Percentiles rank a stretch among this genome's conserved stretches.
Conservation (phyloP, 176 grass and related monocot species). For the Lolium rigidum region DNA sequence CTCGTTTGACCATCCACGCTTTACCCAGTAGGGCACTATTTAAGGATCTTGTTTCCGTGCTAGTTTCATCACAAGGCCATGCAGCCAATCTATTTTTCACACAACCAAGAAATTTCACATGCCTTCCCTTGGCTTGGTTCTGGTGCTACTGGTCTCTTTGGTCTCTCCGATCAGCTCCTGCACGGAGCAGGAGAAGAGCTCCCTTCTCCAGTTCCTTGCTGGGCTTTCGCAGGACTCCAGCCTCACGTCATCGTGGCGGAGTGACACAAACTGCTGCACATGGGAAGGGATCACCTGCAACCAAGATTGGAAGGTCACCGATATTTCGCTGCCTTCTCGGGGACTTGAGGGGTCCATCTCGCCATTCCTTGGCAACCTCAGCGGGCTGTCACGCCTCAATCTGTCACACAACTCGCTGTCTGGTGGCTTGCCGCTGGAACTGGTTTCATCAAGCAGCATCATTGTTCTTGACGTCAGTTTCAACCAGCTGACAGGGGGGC, state of each 20-base stretch:
- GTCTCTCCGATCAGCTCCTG: neutral
- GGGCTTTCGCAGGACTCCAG: neutral
- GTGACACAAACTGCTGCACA: slow-evolving; percentile 31
- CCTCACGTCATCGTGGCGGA: slow-evolving; percentile 16
- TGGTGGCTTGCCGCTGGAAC: slow-evolving; percentile 2
- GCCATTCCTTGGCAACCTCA: slow-evolving; percentile 39
- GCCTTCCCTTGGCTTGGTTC: neutral
- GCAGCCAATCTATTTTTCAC: neutral
- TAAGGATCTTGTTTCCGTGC: neutral
- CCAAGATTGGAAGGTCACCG: neutral
- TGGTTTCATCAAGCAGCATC: slow-evolving; percentile 41
- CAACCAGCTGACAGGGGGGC: slow-evolving; percentile 22
- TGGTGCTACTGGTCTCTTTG: neutral
- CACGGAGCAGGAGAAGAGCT: slow-evolving; percentile 32
- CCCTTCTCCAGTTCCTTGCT: slow-evolving; percentile 37
- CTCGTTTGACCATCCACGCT: neutral
- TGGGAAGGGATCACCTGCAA: slow-evolving; percentile 57
- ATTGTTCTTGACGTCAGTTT: slow-evolving; percentile 49
- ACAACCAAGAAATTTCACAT: neutral
- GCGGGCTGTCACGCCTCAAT: slow-evolving; percentile 10
- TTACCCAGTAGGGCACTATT: neutral
- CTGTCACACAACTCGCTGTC: slow-evolving; percentile 38
- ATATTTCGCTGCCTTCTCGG: slow-evolving; percentile 34
- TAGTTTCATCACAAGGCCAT: neutral
- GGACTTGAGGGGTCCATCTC: slow-evolving; percentile 45